A percentile compares a stretch with the other conserved stretches of the same genome.
Evolutionary conservation across 495 filamentous ascomycete species (phyloP).

Genomic region (Penicillium atrosanguineum): DNA sequence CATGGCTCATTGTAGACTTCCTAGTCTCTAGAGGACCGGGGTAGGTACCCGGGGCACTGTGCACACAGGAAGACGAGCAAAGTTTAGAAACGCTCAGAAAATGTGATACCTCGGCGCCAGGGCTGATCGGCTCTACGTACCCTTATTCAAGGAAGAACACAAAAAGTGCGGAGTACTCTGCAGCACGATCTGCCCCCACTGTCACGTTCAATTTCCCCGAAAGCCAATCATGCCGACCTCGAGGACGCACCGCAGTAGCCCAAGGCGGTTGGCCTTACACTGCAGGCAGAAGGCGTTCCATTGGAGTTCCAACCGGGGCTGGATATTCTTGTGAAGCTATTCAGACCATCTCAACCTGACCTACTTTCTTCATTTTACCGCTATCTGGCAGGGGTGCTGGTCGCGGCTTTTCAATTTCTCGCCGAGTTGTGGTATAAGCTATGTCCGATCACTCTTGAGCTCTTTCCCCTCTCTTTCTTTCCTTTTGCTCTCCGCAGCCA

Average conservation of each 20-base stretch:
- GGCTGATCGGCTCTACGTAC: neutral
- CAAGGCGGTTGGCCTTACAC: neutral
- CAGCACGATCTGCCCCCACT: constrained; percentile 1
- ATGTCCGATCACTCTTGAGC: neutral
- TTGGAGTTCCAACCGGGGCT: neutral
- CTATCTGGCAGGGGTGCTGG: neutral
- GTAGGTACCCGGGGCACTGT: neutral
- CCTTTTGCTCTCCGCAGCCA: neutral
- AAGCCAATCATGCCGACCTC: neutral
- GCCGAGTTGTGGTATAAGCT: neutral
- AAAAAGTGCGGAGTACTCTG: constrained; percentile 1
- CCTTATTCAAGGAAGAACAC: neutral
- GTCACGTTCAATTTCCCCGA: neutral
- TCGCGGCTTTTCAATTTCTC: neutral
- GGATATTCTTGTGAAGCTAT: constrained; percentile 1
- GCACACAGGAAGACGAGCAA: neutral
- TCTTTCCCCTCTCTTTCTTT: neutral
- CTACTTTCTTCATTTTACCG: neutral
- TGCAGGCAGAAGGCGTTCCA: neutral
- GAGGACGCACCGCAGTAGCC: neutral
- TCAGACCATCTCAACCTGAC: neutral
- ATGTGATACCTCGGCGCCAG: constrained; percentile 11
- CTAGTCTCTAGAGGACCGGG: neutral
- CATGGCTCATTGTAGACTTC: neutral
- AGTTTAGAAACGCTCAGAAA: neutral